phyloP scores from a whole-genome alignment of 148 eudicot species.

The Nyssa sinensis region DNA sequence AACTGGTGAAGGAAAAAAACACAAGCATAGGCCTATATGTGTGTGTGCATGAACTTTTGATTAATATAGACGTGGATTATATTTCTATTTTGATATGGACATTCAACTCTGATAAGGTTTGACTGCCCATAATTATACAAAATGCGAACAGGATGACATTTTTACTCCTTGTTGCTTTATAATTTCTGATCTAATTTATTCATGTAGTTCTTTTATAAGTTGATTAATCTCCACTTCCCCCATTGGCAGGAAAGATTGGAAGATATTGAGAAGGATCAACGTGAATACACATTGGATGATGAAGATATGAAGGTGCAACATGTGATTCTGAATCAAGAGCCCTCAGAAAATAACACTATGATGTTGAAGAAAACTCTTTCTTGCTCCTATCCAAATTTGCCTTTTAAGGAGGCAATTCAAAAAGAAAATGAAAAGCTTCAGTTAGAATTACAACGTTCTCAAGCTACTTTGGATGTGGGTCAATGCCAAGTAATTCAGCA shows the following conservation, averaged over 20 bases:
- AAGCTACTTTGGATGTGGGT: constrained; percentile 66
- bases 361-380: constrained; percentile 88
- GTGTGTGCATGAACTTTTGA: no score
- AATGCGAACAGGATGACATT: background rate
- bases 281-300: constrained; percentile 84
- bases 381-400: constrained; percentile 82
- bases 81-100: background rate
- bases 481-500: constrained; percentile 92
- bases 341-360: constrained; percentile 49
- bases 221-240: background rate
- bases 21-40: background rate
- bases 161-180: background rate
- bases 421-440: constrained; percentile 94
- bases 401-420: constrained; percentile 67
- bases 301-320: constrained; percentile 80
- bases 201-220: background rate
- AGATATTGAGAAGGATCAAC: constrained; percentile 75
- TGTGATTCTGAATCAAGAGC: constrained; percentile 79
- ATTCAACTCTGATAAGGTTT: background rate
- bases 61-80: background rate
- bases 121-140: background rate
- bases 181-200: background rate
- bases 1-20: background rate
- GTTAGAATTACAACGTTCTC: constrained; percentile 78
- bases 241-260: constrained; percentile 71